Base-by-base conservation (phyloP, 495 filamentous ascomycete species). In the Aspergillus sclerotiicarbonarius region DNA sequence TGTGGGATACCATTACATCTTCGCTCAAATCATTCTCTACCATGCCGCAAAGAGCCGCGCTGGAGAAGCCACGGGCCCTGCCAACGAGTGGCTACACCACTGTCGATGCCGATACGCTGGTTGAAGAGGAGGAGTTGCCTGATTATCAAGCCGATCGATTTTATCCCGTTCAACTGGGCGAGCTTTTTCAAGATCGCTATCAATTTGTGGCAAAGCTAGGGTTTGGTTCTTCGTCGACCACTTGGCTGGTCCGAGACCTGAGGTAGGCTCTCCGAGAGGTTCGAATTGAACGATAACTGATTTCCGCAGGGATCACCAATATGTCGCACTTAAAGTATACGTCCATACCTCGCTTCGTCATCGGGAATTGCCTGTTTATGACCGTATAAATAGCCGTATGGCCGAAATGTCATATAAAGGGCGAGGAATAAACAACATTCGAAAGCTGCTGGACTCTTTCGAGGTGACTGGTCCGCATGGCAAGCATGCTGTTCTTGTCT, bases 141-240 rank as follows among this genome's bases (percentile, higher is more conserved):
- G 69, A 72, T 63, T 80, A 79, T 61, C 43, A 62, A 35, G 61
- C 70, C 15, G 61, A 70, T 47, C 70, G 73, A 51, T 83, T 77
- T 68, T 84, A 77, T 67, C 80, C 80, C 8, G 77, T 77, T 47
- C 64, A 63, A 55, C 73, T 82, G 41, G 79, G 79, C 43, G 73
- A 83, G 51, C 54, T 80, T 25, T 67, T 80, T 52, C 54, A 70
- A 52, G 69, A 70, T 25, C 73, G 71, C 44, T 85, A 82, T 62
- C 76, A 82, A 63, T 65, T 79, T 51, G 53, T 82, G n/a, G 74
- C 75, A 33, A 85, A 85, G 66, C 71, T 83, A 32, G 80, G 82
- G 16, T 84, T 72, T 62, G 80, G 81, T 35, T 61, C 74, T 13
- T 71, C 62, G 25, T 83, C 81, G 9, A 84, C 81, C 3, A 79